Evolutionary conservation across 352 stramenopile species (phyloP), one percentile per base, ranked within the genome.

Genomic region (Phytophthora sojae): DNA sequence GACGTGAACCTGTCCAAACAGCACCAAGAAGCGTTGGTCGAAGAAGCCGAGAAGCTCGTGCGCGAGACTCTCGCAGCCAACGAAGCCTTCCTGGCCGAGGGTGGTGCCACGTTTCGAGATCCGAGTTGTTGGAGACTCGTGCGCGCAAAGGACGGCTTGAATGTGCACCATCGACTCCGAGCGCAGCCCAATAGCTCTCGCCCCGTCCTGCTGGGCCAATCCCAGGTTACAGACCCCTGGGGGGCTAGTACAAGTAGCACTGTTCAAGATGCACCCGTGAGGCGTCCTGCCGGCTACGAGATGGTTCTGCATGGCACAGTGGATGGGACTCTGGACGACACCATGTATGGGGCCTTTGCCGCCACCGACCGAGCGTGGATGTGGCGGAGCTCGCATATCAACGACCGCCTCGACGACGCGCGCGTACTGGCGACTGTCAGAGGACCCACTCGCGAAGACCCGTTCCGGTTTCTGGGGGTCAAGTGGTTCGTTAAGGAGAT

Each of bases 251-350:
- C n/a, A n/a, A 7, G 29, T 6, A 32, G 29, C 29, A 32, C 29
- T 32, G 29, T 32, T 32, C 29, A 32, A 32, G 29, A 32, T 32
- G 8, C 29, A 7, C 29, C 29, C 29, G 29, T 32, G 29, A 32
- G 29, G 29, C 29, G 29, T 32, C 29, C 29, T 32, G 29, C 29
- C 29, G 29, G 29, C 29, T 32, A 32, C 29, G 29, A 32, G 9
- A 75, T 90, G 47, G 56, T 79, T n/a, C 67, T 83, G 0, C 60
- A 80, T 4, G 85, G 81, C 12, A 77, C 63, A 6, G 30, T 91
- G 14, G 79, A 86, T 19, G 81, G 85, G 8, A 81, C 68, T 0
- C 39, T 92, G 19, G 75, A 92, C 14, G 82, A 92, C 71, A 71
- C 61, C 0, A 69, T 85, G 32, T 90, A 80, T 51, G 82, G 82